phyloP scores from a whole-genome alignment of 306 rosid species.

The Nissolia schottii region DNA sequence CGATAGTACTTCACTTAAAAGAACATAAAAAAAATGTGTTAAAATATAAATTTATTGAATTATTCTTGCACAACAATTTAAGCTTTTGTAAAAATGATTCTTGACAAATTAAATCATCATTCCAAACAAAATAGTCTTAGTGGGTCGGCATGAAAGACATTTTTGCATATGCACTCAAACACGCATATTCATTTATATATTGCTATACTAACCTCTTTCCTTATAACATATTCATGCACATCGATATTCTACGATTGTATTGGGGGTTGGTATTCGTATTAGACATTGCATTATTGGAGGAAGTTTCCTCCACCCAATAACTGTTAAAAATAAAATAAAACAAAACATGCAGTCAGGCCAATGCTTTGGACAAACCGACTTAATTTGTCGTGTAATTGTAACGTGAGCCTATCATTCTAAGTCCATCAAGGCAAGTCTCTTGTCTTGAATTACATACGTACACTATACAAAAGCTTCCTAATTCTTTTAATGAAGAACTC shows the following conservation, averaged over 20 bases:
- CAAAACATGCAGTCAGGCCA: background rate
- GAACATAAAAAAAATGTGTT: no score
- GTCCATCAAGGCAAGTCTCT: background rate
- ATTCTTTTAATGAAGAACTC: background rate
- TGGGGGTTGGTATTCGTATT: background rate
- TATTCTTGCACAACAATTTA: no score
- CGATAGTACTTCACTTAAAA: no score
- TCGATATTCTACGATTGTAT: background rate
- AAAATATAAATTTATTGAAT: no score
- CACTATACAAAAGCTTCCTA: background rate
- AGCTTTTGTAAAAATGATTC: no score
- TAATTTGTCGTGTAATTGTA: background rate
- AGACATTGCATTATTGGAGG: slow-evolving; percentile 12
- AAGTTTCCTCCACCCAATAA: slow-evolving; percentile 13
- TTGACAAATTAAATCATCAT: background rate
- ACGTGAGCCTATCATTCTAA: background rate
- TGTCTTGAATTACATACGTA: background rate
- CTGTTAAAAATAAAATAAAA: background rate
- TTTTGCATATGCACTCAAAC: background rate
- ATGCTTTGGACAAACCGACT: background rate
- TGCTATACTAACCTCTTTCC: background rate
- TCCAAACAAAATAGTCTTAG: background rate
- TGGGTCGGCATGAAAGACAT: background rate
- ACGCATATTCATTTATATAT: background rate
- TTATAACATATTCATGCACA: background rate